Conservation (phyloP, 495 filamentous ascomycete genomes). For the Penicillium longicatenatum region DNA sequence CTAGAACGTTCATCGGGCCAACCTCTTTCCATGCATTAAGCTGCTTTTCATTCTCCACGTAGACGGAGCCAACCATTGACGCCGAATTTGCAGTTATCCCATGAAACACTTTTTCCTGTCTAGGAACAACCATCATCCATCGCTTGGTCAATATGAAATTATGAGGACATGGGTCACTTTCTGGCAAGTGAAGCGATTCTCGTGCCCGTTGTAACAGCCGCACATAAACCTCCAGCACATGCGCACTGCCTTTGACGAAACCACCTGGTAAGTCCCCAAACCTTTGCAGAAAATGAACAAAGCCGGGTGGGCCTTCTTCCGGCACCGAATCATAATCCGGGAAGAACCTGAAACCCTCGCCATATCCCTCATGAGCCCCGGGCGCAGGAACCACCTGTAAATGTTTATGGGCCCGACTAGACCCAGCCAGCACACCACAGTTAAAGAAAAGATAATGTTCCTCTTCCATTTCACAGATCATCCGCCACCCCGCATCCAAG, state of each 20-base stretch:
- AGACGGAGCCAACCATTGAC: conserved; percentile 45
- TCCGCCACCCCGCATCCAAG: conserved; percentile 22
- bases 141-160: conserved; percentile 40
- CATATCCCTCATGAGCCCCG: conserved; percentile 10
- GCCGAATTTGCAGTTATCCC: conserved; percentile 37
- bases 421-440: conserved; percentile 37
- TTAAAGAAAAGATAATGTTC: conserved; percentile 38
- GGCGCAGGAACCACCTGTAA: conserved; percentile 39
- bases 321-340: conserved; percentile 8
- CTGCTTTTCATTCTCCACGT: conserved; percentile 29
- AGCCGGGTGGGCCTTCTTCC: conserved; percentile 1
- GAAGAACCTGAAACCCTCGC: conserved; percentile 18
- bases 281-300: conserved; percentile 12
- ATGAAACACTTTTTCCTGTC: conserved; percentile 23
- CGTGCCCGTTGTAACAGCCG: conserved; percentile 27
- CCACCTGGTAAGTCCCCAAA: conserved; percentile 3
- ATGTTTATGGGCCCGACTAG: conserved; percentile 48
- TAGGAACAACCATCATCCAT: conserved; percentile 45
- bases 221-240: conserved; percentile 22
- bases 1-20: conserved; percentile 25
- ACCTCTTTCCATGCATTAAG: conserved; percentile 33
- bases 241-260: conserved; percentile 2
- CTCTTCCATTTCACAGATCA: conserved; percentile 16
- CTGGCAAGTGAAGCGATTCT: conserved; percentile 11
- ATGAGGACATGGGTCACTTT: conserved; percentile 30